Evolutionary conservation across 129 eudicot species (phyloP), one percentile per base, ranked within the genome.

Genomic region (Daucus carota): DNA sequence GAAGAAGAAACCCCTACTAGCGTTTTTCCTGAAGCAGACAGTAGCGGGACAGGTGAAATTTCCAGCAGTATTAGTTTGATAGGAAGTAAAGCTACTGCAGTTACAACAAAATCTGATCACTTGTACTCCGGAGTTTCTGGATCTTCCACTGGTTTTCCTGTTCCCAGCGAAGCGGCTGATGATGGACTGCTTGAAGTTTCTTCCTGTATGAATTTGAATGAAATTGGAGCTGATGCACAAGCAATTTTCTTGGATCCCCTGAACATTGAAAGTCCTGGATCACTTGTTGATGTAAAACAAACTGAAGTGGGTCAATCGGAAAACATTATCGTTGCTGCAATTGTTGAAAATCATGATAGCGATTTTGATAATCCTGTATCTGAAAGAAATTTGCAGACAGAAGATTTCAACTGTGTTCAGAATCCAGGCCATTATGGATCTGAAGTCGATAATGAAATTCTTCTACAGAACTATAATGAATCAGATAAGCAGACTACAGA

Each of bases 81-180:
- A 73, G 83, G 72, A 75, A 74, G 42, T 73, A 86, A 84, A 75
- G 78, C 59, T 79, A 47, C 73, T 72, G 83, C 38, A 62, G 18
- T 29, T 62, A n/a, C 28, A 32, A 62, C 26, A 29, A 29, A 26
- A 26, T 62, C 69, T 15, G 69, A 62, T 62, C 69, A 62, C 38
- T 28, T 62, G 69, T 26, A 62, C 38, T 4, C 34, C 29, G 18
- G 36, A 67, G 72, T 26, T 32, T 67, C 4, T 67, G 34, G 41
- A 29, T 67, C 72, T 29, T 31, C 10, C n/a, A 18, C 41, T 31
- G 72, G 22, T 17, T 33, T 34, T 67, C 72, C 72, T 32, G 79
- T 79, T 76, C 68, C 65, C 66, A 59, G 67, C 65, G 22, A 52
- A 40, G 78, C 22, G 71, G 70, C 54, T 72, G 62, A 33, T 73